Conservation (phyloP, 208 protist species). For the Leishmania major region DNA sequence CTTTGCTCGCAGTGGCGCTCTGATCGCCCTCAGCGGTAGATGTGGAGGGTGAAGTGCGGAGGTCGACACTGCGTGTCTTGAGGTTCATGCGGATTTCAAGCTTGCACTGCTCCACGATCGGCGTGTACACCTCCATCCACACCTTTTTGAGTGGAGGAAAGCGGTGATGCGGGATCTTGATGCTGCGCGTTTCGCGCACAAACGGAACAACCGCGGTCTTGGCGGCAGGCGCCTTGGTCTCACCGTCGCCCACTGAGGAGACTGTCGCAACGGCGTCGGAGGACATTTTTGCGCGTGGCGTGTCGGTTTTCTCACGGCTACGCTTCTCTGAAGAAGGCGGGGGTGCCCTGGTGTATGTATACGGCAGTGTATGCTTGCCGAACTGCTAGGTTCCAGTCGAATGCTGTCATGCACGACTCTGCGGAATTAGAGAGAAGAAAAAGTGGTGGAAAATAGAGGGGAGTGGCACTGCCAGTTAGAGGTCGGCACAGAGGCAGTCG, state of each 20-base stretch:
- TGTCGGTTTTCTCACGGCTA: background rate
- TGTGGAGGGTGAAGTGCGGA: slow-evolving; percentile 90
- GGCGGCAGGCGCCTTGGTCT: background rate
- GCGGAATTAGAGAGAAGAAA: too few relatives aligned
- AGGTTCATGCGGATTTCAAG: slow-evolving; percentile 99
- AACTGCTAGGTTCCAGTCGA: background rate
- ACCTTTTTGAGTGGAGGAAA: slow-evolving; percentile 97
- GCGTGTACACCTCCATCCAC: slow-evolving; percentile 99
- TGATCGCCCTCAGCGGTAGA: slow-evolving; percentile 56
- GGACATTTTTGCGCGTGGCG: background rate
- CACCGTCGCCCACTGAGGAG: slow-evolving; percentile 3
- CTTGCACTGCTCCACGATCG: slow-evolving; percentile 98
- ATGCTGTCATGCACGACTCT: background rate
- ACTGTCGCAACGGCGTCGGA: slow-evolving; percentile 4
- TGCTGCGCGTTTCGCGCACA: slow-evolving; percentile 70
- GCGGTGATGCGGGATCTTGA: slow-evolving; percentile 96
- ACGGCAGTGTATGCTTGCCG: background rate
- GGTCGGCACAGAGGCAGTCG: background rate
- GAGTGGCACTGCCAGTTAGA: background rate
- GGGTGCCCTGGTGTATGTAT: background rate
- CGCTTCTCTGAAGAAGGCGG: too few relatives aligned
- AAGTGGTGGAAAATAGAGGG: background rate
- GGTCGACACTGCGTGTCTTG: slow-evolving; percentile 94
- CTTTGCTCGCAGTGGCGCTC: slow-evolving; percentile 44
- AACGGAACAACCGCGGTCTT: slow-evolving; percentile 36